phyloP scores from a whole-genome alignment of 805 yeast species.

The Ogataea minuta region DNA sequence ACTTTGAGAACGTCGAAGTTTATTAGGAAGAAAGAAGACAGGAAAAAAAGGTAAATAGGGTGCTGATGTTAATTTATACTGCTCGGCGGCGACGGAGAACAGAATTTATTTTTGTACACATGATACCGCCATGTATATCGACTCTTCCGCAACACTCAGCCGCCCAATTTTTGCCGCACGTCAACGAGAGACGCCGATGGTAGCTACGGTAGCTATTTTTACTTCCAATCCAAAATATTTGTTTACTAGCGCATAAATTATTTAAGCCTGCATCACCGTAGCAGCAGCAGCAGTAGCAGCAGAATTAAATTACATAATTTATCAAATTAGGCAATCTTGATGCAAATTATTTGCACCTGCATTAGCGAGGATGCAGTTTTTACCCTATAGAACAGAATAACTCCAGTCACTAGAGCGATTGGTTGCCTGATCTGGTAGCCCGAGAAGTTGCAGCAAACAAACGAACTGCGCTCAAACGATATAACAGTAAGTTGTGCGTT shows the following conservation, averaged over 20 bases:
- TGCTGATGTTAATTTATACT: conserved; percentile 7
- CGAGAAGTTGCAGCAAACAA: no score
- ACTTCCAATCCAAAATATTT: neutral
- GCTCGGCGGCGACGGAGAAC: neutral
- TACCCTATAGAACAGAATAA: neutral
- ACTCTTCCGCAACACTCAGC: neutral
- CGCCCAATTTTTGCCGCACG: conserved; percentile 8
- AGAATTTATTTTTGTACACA: conserved; percentile 1
- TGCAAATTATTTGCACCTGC: conserved; percentile 4
- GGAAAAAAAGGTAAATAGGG: conserved; percentile 4
- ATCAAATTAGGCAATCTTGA: conserved; percentile 2
- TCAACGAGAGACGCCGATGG: neutral
- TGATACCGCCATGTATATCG: no score
- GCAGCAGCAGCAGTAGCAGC: conserved; percentile 10
- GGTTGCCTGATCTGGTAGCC: conserved; percentile 1
- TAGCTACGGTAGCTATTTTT: conserved; percentile 2
- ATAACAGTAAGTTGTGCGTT: no score
- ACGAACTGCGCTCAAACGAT: no score
- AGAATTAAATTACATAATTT: neutral
- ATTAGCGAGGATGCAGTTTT: conserved; percentile 6
- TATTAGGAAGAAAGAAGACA: conserved; percentile 3
- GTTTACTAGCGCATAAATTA: no score
- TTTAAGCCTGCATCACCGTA: neutral
- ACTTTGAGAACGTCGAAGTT: neutral
- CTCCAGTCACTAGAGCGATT: neutral